Evolutionary conservation across 305 asterid species (phyloP), one percentile per base, ranked within the genome.

Genomic region (Salvia sclarea): DNA sequence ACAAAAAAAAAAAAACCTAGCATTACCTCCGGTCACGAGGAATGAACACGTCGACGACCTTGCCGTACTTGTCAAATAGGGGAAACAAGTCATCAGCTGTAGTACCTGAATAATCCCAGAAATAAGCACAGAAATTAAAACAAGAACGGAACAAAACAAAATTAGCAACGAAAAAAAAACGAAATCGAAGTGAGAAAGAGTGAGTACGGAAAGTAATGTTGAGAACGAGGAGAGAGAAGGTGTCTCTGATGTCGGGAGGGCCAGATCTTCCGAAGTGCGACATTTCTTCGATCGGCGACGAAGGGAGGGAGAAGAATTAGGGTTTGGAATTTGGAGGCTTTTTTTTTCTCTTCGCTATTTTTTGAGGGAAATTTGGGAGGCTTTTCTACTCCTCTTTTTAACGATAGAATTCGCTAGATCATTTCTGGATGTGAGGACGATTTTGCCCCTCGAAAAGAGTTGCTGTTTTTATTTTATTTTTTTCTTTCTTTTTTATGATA

Each of bases 241-340:
- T 90, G 76, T 93, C 98, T 69, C 75, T 87, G 88, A 93, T 93
- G 82, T 93, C 98, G 76, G 98, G 97, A 53, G 98, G 98, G n/a
- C 97, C 98, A 24, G 95, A 83, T 84, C 98, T 87, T 10, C 98
- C 98, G 21, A 90, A 90, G 81, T 93, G 98, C 83, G 97, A 93
- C 98, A 93, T 93, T 62, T 76, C 65, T 72, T 17, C n/a, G 66
- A 12, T 44, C 66, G 48, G 38, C 3, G 65, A 21, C 3, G 66
- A 37, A 38, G 53, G 41, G 53, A 38, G 53, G 41, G 53, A 43
- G 20, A 49, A 43, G 54, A 6, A 63, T 38, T 69, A 75, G 75
- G 75, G 69, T 58, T 75, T 64, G 21, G 17, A 31, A 44, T 33
- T 14, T 24, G 16, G 68, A 48, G 73, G 66, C 58, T n/a, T 59